These are phyloP conservation scores for Zymoseptoria crescenta DNA, from an alignment of 2,329 filamentous ascomycete genomes.

Conservation along the genomic window DNA sequence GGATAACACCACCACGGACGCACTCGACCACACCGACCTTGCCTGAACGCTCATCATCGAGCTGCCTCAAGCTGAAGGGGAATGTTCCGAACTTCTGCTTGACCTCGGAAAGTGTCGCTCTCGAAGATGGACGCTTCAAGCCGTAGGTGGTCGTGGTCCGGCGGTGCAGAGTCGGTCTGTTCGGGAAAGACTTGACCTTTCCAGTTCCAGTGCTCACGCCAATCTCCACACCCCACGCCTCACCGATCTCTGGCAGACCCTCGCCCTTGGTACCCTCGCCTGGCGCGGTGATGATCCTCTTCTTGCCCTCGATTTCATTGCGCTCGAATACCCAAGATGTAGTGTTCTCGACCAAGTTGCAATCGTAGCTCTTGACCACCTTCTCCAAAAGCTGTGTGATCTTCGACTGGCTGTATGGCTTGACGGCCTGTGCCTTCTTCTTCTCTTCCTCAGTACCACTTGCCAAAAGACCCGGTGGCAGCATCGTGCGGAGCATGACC, in stretches of 20 bases:
- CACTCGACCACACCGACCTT: slow-evolving; percentile 96
- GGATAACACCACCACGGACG: slow-evolving; percentile 83
- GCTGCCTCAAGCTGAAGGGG: slow-evolving; percentile 93
- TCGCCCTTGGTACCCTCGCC: slow-evolving; percentile 86
- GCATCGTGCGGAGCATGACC: slow-evolving; percentile 79
- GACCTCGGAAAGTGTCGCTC: slow-evolving; percentile 86
- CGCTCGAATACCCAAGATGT: slow-evolving; percentile 94
- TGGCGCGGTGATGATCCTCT: slow-evolving; percentile 93
- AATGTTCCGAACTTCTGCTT: slow-evolving; percentile 97
- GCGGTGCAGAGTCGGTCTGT: slow-evolving; percentile 85
- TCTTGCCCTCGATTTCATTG: slow-evolving; percentile 95
- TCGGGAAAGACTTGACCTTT: slow-evolving; percentile 87
- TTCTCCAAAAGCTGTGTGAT: slow-evolving; percentile 87
- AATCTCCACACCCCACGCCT: slow-evolving; percentile 97
- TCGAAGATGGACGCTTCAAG: slow-evolving; percentile 87
- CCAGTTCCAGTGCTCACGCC: slow-evolving; percentile 83
- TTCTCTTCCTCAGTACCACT: slow-evolving; percentile 88
- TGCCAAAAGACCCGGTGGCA: slow-evolving; percentile 80
- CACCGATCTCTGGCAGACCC: slow-evolving; percentile 75
- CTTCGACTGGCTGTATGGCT: slow-evolving; percentile 74
- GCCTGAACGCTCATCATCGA: slow-evolving; percentile 91
- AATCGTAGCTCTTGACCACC: slow-evolving; percentile 82
- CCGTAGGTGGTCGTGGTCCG: slow-evolving; percentile 86
- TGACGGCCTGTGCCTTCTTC: slow-evolving; percentile 72
- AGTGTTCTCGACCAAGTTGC: slow-evolving; percentile 92